phyloP scores from a whole-genome alignment of 768 basidiomycete genomes.

The Podaxis sp. region DNA sequence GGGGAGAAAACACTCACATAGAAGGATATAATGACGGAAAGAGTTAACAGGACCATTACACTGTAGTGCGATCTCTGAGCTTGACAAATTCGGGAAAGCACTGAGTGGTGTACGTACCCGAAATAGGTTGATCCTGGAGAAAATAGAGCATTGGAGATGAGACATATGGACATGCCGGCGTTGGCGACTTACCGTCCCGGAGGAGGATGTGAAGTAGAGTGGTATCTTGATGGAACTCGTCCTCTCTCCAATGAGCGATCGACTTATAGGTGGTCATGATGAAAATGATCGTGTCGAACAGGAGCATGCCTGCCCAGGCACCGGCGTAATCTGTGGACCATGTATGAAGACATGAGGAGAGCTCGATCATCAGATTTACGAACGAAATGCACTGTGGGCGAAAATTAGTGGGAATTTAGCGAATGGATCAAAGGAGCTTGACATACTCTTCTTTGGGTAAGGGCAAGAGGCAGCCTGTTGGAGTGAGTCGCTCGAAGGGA shows the following conservation, averaged over 20 bases:
- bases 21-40: constrained; percentile 20
- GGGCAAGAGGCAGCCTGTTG: constrained; percentile 26
- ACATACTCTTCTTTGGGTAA: constrained; percentile 22
- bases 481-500: neutral
- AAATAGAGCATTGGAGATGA: neutral
- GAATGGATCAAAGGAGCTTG: neutral
- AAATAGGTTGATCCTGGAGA: constrained; percentile 41
- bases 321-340: constrained; percentile 29
- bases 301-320: constrained; percentile 40
- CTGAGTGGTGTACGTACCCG: constrained; percentile 26
- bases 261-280: constrained; percentile 39
- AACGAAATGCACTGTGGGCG: neutral
- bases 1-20: constrained; percentile 13
- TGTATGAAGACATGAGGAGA: neutral
- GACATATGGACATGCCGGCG: neutral
- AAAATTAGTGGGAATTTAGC: neutral
- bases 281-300: constrained; percentile 43
- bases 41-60: constrained; percentile 20
- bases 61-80: constrained; percentile 10
- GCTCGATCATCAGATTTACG: neutral
- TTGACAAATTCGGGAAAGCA: neutral
- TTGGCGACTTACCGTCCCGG: constrained; percentile 36
- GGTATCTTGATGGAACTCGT: constrained; percentile 9
- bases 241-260: constrained; percentile 21
- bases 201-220: constrained; percentile 35